Evolutionary conservation across 1,139 yeast genomes (phyloP).

Genomic region (Blastobotrys raffinosifermentans): DNA sequence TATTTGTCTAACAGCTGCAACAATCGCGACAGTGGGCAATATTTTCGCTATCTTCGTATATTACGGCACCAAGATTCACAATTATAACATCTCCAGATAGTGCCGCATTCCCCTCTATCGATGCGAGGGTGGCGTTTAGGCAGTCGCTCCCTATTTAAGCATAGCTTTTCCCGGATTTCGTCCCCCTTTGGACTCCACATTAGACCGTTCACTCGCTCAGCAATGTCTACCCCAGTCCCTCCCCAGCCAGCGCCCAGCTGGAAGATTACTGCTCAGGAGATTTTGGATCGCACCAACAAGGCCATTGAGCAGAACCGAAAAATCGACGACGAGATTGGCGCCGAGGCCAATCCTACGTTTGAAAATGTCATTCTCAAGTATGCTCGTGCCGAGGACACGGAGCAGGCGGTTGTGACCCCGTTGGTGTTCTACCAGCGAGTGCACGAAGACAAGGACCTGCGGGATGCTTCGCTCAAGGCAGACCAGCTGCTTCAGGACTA

Average conservation of each 20-base stretch:
- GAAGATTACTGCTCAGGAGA: constrained; percentile 52
- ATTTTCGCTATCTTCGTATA: too few relatives aligned
- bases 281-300: constrained; percentile 40
- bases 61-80: neutral
- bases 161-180: too few relatives aligned
- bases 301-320: constrained; percentile 42
- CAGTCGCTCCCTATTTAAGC: too few relatives aligned
- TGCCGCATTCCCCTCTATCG: neutral
- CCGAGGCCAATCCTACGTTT: constrained; percentile 44
- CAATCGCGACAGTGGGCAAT: too few relatives aligned
- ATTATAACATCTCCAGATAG: neutral
- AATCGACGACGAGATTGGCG: constrained; percentile 52
- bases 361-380: constrained; percentile 50
- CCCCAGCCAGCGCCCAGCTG: constrained; percentile 54
- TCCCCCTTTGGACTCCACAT: too few relatives aligned
- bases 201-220: neutral
- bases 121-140: neutral
- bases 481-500: constrained; percentile 51
- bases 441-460: constrained; percentile 51
- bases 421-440: constrained; percentile 66
- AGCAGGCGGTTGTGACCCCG: constrained; percentile 42
- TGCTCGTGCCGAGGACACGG: constrained; percentile 45
- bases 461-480: constrained; percentile 66
- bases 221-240: constrained; percentile 21
- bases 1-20: too few relatives aligned